Conservation (phyloP, 1,284 basidiomycete genomes). For the Taiwanofungus camphoratus region DNA sequence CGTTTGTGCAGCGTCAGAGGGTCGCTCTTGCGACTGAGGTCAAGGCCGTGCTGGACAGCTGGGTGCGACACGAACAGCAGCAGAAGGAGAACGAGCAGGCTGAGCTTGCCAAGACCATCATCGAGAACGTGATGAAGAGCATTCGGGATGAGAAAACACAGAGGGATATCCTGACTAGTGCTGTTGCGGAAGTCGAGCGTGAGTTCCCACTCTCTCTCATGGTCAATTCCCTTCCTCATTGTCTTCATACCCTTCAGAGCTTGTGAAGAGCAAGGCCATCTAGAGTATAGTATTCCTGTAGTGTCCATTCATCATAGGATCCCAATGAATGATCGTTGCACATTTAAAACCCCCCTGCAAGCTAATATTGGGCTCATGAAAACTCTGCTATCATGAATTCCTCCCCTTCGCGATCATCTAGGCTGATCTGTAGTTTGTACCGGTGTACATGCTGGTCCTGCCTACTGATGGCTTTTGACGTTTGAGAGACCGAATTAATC, state of each 20-base stretch:
- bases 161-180: conserved; percentile 83
- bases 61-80: conserved; percentile 97
- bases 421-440: no score
- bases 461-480: no score
- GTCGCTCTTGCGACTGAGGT: conserved; percentile 84
- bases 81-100: conserved; percentile 95
- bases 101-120: conserved; percentile 83
- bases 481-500: no score
- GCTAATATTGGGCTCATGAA: no score
- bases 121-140: conserved; percentile 79
- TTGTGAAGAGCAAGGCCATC: conserved; percentile 69
- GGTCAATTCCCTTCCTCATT: neutral
- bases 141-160: conserved; percentile 91
- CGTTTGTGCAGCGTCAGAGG: conserved; percentile 90
- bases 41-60: conserved; percentile 94
- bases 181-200: conserved; percentile 92
- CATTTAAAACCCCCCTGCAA: no score
- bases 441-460: no score
- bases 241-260: conserved; percentile 34
- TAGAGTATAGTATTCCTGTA: conserved; percentile 25
- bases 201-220: conserved; percentile 32
- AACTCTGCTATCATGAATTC: no score
- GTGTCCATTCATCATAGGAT: no score
- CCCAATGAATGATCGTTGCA: no score
- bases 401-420: no score